Base-by-base conservation (phyloP, 495 filamentous ascomycete species). In the Massariosphaeria phaeospora region DNA sequence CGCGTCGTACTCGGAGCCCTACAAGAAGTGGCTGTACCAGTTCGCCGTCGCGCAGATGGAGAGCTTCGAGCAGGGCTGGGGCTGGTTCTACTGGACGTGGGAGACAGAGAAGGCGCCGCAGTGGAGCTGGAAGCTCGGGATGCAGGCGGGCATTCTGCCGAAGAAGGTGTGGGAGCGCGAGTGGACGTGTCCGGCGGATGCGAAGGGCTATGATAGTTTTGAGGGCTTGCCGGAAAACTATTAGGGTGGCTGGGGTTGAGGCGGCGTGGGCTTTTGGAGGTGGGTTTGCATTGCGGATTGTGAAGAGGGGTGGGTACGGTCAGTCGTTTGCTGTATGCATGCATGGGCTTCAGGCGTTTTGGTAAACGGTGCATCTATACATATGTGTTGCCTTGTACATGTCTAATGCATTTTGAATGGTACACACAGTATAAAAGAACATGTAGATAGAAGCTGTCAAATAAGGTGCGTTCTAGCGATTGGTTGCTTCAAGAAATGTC, bases 61-160 rank as follows among this genome's bases (percentile, higher is more conserved):
- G 13, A 85, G 82, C 25, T 99, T 96, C 57, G 90, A 95, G 69
- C 80, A 82, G 38, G 88, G 85, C 6, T 91, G 86, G 83, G 94
- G 94, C 41, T 97, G 94, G 93, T 91, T 95, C 72, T 97, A 97
- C 72, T 99, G 94, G 94, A 96, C 90, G 20, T 89, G 85, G 88
- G 72, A 81, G 53, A 90, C 85, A 2, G 84, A 90, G 72, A 76
- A 70, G 33, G 84, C 89, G 41, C 74, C 83, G 33, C 93, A 97
- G 72, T 99, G 93, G 93, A 95, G 89, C 69, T 99, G 91, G 67
- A 89, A 88, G 68, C 78, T 81, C 56, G 91, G 89, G 0, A 76
- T 94, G 69, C 81, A 79, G 55, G 88, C 87, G 5, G 90, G 90
- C 4, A 91, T 88, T 46, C 71, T 97, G 70, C 93, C 93, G 9